phyloP scores from a whole-genome alignment of 176 grass and related monocot genomes.

The Poa annua region DNA sequence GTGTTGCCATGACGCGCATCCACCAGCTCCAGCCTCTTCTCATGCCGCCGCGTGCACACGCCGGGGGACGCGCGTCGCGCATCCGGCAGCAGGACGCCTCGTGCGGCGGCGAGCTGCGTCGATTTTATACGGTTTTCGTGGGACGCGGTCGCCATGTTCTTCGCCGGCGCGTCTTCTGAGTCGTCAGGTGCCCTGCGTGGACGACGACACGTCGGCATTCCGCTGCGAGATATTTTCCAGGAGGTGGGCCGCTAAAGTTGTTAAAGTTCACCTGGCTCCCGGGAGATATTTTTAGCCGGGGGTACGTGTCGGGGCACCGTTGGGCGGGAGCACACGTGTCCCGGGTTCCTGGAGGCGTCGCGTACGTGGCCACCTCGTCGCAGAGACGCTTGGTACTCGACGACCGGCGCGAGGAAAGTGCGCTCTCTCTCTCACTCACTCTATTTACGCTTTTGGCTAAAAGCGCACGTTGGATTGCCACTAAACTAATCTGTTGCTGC shows the following conservation, averaged over 20 bases:
- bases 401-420: neutral
- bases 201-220: conserved; percentile 23
- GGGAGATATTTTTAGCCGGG: neutral
- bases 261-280: neutral
- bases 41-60: conserved; percentile 16
- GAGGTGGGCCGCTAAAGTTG: neutral
- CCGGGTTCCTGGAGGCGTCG: neutral
- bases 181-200: conserved; percentile 4
- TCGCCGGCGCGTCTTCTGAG: neutral
- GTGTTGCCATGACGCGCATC: conserved; percentile 3
- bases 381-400: neutral
- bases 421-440: too few species aligned
- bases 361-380: neutral
- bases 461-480: neutral
- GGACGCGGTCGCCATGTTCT: neutral
- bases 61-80: conserved; percentile 18
- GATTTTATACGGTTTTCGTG: neutral
- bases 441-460: neutral
- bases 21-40: neutral
- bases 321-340: conserved; percentile 23
- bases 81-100: neutral
- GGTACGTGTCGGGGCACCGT: neutral
- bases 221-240: neutral
- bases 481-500: neutral
- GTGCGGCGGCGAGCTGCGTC: neutral